Evolutionary conservation across 2,329 filamentous ascomycete species (phyloP), one percentile per base, ranked within the genome.

Genomic region (Fonsecaea erecta): DNA sequence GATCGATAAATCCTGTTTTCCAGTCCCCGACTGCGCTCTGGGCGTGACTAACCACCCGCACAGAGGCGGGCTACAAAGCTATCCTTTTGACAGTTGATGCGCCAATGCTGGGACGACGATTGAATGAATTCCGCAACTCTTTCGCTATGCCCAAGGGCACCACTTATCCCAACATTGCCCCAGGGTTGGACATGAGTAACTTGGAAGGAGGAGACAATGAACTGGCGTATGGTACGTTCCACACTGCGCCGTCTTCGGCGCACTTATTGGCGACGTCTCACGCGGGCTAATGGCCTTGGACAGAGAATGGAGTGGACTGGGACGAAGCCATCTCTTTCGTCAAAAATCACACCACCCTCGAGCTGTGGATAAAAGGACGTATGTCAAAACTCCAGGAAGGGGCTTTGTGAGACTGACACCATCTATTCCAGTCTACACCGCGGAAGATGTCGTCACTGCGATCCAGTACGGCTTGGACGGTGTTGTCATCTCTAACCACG

Each of bases 51-150:
- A 21, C 34, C 40, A 8, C 21, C 21, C 8, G 28, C 14, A 37
- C 53, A 80, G 76, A 75, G 60, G 77, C 80, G 0, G 83, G 84
- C 7, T 86, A 83, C 72, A 83, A 82, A 66, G 84, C 84, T 0
- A 74, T 86, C 2, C 79, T 87, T 34, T 71, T 88, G 1, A 83
- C 84, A 0, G 83, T 85, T 0, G 85, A 87, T 67, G 79, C 80
- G 0, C 84, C 85, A 0, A 78, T 84, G 0, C 75, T 86, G 0
- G 85, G 85, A 0, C 78, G 80, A 26, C 77, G 85, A 0, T 76
- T 85, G 35, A 83, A 85, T 51, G 84, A 87, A 69, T 81, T 81
- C 67, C 79, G 83, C 2, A 85, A 85, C 64, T 76, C 80, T 34
- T 86, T 85, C 72, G 70, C 70, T 1, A 52, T 72, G 28, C 71